Evolutionary conservation across 768 basidiomycete genomes (phyloP), one percentile per base, ranked within the genome.

Genomic region (Amyloporia xantha): DNA sequence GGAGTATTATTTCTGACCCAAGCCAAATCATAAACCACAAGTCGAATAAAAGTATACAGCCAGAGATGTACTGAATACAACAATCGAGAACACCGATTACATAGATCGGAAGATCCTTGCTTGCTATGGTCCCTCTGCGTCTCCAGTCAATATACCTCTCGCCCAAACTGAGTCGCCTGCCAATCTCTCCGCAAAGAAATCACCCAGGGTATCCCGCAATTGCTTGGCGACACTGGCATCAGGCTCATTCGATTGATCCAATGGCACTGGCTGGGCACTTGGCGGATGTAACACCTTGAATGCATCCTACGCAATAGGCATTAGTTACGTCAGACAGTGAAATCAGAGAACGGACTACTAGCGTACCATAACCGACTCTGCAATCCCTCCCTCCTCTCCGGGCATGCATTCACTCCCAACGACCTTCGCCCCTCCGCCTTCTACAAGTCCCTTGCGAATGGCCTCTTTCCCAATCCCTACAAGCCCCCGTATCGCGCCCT

Each of bases 401-500:
- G 60, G 63, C 26, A 69, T 64, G 53, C 77, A 82, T 61, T 89
- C 87, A 35, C 74, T 79, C 2, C 83, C 86, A 3, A 91, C 77
- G 4, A 86, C 77, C 46, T 77, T 80, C 5, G 85, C 85, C 13
- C 89, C 90, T 2, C 86, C 84, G 17, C 86, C 84, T 53, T 88
- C 86, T 2, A 92, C 75, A 10, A 92, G 68, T 0, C 90, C 90
- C 63, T 91, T 87, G 33, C 86, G 69, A 6, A 91, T 79, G 9
- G 90, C 90, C 53, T 91, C 88, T 57, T 88, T 84, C 0, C 91
- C 91, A 2, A 94, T 82, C 13, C 85, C 86, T 20, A 88, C 75
- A 25, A 96, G 73, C 15, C 91, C 91, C 1, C 92, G 81, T 28
- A 97, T 81, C 0, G 94, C 90, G 37, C 95, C 92, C 66, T 94